Evolutionary conservation across 495 filamentous ascomycete species (phyloP).

Genomic region (Chaetomium tenue): DNA sequence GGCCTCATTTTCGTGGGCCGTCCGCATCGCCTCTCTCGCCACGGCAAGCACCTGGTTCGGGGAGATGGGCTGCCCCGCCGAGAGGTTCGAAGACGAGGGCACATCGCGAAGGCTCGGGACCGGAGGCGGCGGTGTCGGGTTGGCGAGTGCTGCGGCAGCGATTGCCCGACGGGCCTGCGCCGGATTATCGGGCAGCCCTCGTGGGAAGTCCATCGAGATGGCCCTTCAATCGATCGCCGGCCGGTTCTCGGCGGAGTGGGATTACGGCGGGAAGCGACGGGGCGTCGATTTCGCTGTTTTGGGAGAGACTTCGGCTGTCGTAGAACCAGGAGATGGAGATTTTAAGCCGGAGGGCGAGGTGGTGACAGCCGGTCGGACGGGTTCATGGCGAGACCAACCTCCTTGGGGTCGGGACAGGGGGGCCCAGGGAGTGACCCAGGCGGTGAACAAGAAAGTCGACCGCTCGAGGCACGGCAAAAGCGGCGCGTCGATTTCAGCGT

Average conservation of each 20-base stretch:
- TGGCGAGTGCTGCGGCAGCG: conserved; percentile 33
- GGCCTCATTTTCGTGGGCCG: conserved; percentile 65
- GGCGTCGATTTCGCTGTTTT: background rate
- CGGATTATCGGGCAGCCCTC: conserved; percentile 44
- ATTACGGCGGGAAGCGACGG: background rate
- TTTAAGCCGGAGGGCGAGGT: conserved; percentile 27
- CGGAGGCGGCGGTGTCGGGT: conserved; percentile 40
- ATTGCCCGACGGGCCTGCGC: conserved; percentile 43
- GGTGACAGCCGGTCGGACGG: conserved; percentile 27
- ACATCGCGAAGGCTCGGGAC: conserved; percentile 40
- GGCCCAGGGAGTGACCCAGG: conserved; percentile 15
- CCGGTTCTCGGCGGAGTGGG: background rate
- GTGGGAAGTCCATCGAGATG: conserved; percentile 28
- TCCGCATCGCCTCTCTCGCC: conserved; percentile 63
- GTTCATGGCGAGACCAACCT: conserved; percentile 32
- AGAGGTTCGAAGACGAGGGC: conserved; percentile 38
- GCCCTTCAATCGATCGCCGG: conserved; percentile 8
- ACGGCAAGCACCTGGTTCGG: conserved; percentile 53
- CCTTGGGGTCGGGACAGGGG: conserved; percentile 20
- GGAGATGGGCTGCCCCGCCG: conserved; percentile 44
- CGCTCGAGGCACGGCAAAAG: conserved; percentile 11
- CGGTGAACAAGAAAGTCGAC: conserved; percentile 19
- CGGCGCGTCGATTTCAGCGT: conserved; percentile 1
- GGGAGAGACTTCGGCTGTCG: background rate
- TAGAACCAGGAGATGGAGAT: background rate